Conservation (phyloP, 345 rosid species). For the Litchi chinensis region DNA sequence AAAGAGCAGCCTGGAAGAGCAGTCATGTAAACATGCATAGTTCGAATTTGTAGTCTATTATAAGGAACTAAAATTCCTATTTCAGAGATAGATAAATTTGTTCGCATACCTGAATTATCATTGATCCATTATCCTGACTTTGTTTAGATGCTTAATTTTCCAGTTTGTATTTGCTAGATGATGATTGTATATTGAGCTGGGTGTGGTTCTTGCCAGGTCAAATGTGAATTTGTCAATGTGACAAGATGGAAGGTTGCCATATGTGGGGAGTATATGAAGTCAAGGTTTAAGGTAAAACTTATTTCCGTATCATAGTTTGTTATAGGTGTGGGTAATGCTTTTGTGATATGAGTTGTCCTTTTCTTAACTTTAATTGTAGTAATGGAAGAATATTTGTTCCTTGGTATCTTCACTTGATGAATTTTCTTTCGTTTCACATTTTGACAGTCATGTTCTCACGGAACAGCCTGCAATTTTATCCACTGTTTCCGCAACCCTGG, state of each 20-base stretch:
- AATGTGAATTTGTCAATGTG: slow-evolving; percentile 83
- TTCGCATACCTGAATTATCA: background rate
- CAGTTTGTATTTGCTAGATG: background rate
- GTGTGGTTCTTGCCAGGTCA: slow-evolving; percentile 50
- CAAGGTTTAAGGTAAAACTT: slow-evolving; percentile 65
- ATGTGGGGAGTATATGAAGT: slow-evolving; percentile 95
- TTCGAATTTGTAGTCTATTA: background rate
- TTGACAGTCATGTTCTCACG: slow-evolving; percentile 88
- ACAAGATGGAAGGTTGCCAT: slow-evolving; percentile 93
- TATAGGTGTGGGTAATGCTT: slow-evolving; percentile 5
- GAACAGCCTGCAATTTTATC: slow-evolving; percentile 90
- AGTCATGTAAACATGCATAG: background rate
- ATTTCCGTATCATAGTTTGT: background rate
- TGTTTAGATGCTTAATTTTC: slow-evolving; percentile 1
- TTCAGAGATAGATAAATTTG: background rate
- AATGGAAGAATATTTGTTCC: background rate
- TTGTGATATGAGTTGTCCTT: background rate
- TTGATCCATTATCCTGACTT: slow-evolving; percentile 8
- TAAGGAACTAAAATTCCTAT: no score
- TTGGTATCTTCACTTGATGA: slow-evolving; percentile 6
- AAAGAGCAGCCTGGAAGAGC: background rate
- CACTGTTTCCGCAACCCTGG: slow-evolving; percentile 98
- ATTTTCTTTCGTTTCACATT: slow-evolving; percentile 14
- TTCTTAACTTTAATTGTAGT: background rate
- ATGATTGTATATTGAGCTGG: slow-evolving; percentile 2